Base-by-base conservation (phyloP, 2,329 filamentous ascomycete genomes). In the Pseudopyricularia javanii region DNA sequence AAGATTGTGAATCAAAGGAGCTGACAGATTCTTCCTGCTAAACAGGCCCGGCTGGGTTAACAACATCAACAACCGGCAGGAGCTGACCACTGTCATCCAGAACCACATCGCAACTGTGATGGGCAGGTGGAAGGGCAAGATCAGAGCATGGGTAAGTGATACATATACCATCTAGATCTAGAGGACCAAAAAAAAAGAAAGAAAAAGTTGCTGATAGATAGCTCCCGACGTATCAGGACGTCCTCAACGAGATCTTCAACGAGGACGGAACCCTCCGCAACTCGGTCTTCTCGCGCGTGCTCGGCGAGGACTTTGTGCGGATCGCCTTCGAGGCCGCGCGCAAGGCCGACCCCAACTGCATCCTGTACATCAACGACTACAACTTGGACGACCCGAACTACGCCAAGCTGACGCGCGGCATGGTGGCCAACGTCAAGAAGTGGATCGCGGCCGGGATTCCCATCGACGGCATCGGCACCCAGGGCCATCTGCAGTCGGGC, bases 341-440 rank as follows among this genome's bases (percentile, higher is more conserved):
- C 51, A 72, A 73, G 8, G 83, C 82, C 14, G 85, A 88, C 63
- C 82, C 85, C 2, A 60, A 67, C 53, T 83, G 81, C 3, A 84
- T 83, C 67, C 73, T 89, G 37, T 90, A 86, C 71, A 86, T 88
- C 69, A 90, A 89, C 67, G 85, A 89, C 64, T 80, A 75, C 68
- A 86, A 85, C 69, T 75, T 86, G 51, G 83, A 86, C 67, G 71
- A 66, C 45, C 74, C 82, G 17, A 73, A 59, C 58, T 75, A 76
- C 60, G 70, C 74, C 57, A 88, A 89, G 71, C 49, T 70, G 53
- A 70, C 71, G 34, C 68, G 59, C 22, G 73, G 73, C 48, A 78
- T 85, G 70, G 71, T 76, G 4, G 64, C 62, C 34, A 70, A 82
- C 60, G 83, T 88, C 58, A 76, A 77, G 61, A 76, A 80, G 62